phyloP scores from a whole-genome alignment of 306 rosid species.

The Alnus glutinosa region DNA sequence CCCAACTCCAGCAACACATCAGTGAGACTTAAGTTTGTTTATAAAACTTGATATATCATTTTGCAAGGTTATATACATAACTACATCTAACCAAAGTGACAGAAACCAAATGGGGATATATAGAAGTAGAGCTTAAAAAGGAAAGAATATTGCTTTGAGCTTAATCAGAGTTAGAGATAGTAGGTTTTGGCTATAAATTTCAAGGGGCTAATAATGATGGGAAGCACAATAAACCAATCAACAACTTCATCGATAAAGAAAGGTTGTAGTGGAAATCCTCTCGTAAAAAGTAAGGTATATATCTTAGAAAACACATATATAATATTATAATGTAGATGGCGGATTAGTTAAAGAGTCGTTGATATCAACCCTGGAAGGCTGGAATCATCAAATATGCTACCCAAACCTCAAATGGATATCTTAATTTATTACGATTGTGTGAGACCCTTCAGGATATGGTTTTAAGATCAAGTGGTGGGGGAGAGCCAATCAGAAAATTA shows the following conservation, averaged over 20 bases:
- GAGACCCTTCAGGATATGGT: background rate
- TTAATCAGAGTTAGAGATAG: background rate
- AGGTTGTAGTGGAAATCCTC: conserved; percentile 32
- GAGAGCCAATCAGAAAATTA: background rate
- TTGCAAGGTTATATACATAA: background rate
- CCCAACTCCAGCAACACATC: no score
- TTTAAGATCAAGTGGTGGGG: background rate
- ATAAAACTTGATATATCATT: no score
- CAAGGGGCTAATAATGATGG: conserved; percentile 2
- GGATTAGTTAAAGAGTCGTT: background rate
- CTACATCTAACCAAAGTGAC: no score
- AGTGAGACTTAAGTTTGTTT: no score
- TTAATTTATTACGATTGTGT: background rate
- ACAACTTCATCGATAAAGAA: conserved; percentile 19
- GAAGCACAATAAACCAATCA: conserved; percentile 11
- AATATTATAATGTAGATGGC: no score
- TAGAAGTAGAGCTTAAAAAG: background rate
- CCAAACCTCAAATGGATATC: conserved; percentile 6
- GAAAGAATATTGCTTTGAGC: background rate
- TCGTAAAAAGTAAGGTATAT: conserved; percentile 29
- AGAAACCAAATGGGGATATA: no score
- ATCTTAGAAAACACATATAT: conserved; percentile 11
- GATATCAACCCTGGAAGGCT: background rate
- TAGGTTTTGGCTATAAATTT: background rate
- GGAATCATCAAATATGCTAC: background rate